Evolutionary conservation across 2,329 filamentous ascomycete species (phyloP).

Genomic region (Claviceps digitariae): DNA sequence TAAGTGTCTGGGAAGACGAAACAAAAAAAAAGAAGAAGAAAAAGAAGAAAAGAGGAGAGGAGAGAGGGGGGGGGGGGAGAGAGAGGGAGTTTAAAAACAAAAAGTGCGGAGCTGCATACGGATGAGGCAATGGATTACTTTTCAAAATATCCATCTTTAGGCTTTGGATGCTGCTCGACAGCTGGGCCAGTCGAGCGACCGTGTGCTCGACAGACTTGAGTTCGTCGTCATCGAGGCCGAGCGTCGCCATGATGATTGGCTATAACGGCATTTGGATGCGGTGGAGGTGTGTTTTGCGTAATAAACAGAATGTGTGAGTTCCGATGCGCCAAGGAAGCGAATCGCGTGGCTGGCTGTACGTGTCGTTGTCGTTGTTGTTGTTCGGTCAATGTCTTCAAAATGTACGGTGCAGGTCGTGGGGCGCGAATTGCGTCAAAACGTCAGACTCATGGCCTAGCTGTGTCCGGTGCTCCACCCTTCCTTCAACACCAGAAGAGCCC

Average conservation of each 20-base stretch:
- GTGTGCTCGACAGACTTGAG: constrained; percentile 58
- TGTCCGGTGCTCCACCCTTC: neutral
- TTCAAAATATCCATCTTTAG: constrained; percentile 47
- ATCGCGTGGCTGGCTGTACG: neutral
- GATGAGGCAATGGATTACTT: constrained; percentile 52
- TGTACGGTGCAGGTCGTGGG: neutral
- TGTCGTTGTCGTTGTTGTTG: neutral
- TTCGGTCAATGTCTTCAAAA: neutral
- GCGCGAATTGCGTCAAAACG: neutral
- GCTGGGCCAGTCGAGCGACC: constrained; percentile 52
- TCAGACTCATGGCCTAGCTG: neutral
- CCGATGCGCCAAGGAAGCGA: neutral
- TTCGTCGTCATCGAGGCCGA: constrained; percentile 44
- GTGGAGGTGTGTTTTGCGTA: too few relatives aligned
- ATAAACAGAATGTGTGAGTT: too few relatives aligned
- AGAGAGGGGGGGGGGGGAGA: too few relatives aligned
- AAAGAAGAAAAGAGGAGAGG: too few relatives aligned
- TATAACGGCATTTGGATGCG: neutral
- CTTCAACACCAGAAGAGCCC: too few relatives aligned
- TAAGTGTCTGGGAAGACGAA: too few relatives aligned
- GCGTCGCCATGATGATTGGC: constrained; percentile 22
- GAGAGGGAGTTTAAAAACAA: too few relatives aligned
- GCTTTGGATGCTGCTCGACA: constrained; percentile 54
- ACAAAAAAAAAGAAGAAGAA: neutral
- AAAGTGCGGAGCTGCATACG: constrained; percentile 30